phyloP scores from a whole-genome alignment of 2,329 filamentous ascomycete species.

The Clarireedia monteithiana region DNA sequence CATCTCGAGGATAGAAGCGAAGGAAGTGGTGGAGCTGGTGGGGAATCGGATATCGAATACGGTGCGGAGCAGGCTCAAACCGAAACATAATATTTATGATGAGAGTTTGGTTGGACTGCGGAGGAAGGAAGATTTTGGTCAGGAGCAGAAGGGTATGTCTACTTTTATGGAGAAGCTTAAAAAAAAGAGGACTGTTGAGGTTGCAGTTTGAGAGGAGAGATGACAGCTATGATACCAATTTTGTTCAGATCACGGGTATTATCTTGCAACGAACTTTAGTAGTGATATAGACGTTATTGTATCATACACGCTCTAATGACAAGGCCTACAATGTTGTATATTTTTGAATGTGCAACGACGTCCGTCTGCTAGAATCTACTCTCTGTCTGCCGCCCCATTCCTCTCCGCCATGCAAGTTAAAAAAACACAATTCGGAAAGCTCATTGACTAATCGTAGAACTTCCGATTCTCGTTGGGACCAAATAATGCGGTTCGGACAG shows the following conservation, averaged over 20 bases:
- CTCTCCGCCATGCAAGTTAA: background rate
- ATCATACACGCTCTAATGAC: conserved; percentile 29
- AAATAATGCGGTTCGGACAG: conserved; percentile 79
- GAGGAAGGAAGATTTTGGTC: conserved; percentile 32
- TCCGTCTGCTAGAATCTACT: background rate
- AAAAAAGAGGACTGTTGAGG: background rate
- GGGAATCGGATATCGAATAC: conserved; percentile 63
- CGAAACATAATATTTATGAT: conserved; percentile 55
- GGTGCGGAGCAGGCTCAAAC: conserved; percentile 59
- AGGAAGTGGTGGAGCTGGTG: conserved; percentile 67
- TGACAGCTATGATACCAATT: background rate
- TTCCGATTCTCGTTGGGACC: conserved; percentile 92
- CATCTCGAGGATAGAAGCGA: conserved; percentile 67
- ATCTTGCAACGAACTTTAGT: conserved; percentile 1
- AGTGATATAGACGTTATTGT: conserved; percentile 15
- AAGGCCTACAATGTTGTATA: conserved; percentile 15
- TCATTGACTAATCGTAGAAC: conserved; percentile 69
- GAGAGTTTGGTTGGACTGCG: conserved; percentile 1
- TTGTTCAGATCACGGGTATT: background rate
- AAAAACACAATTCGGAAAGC: conserved; percentile 1
- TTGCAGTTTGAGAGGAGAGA: background rate
- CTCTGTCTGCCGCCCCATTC: background rate
- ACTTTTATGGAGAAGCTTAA: conserved; percentile 17
- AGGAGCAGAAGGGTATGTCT: conserved; percentile 22
- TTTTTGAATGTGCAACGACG: conserved; percentile 10